Base-by-base conservation (phyloP, 257 asterid genomes). In the Solanum bulbocastanum region DNA sequence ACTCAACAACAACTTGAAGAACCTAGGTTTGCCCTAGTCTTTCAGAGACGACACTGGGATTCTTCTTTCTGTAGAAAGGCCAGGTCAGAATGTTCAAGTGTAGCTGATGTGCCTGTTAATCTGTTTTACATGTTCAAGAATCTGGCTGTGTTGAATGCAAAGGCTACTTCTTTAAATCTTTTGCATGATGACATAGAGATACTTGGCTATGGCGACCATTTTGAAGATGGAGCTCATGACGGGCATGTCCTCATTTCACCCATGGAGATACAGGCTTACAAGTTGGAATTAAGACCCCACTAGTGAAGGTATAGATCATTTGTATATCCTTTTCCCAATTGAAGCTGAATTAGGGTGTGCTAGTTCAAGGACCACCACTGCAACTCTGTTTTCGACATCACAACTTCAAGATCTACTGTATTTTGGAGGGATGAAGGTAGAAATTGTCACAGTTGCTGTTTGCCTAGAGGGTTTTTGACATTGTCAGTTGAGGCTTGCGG, bases 211-310 rank as follows among this genome's bases (percentile, higher is more conserved):
- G 90, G 87, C 18, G 95, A 93, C 91, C 95, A 94, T 35, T 94
- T 96, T 79, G 92, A 90, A 87, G 92, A 91, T 78, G 98, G 95
- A 79, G 98, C 98, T 72, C 94, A 88, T 81, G 99, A 97, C 79
- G 99, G 98, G 66, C 96, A 95, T 44, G 87, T 97, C 69, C 91
- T 97, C 44, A 94, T 97, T 62, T 89, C 98, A 87, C 99, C 98
- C 84, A 96, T 96, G 99, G 99, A 97, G 90, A 90, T 97, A 90
- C 99, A 97, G 90, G 95, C 99, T 89, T 97, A 97, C 91, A 96
- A 94, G 90, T 87, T 97, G 91, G 96, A 91, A 65, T 86, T 96
- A 78, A 92, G 90, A 88, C 96, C 94, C 27, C 94, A 78, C 62
- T 88, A 91, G 68, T 90, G 88, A 89, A 32, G 66, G 32, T 44